Conservation (phyloP, 352 stramenopile genomes). For the Phytophthora citricola region DNA sequence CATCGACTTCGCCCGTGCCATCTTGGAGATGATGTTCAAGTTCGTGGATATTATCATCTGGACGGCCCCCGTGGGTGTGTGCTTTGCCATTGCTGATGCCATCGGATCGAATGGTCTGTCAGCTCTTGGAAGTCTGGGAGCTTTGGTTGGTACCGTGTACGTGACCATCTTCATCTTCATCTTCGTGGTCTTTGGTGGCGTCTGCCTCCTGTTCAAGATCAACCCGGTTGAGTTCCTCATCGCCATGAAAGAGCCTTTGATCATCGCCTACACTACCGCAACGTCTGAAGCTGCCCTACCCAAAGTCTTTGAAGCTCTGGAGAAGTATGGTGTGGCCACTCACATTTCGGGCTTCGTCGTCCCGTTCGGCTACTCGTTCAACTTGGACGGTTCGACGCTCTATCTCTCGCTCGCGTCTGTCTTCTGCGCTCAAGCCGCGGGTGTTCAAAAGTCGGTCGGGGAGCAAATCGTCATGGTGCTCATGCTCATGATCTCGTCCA, state of each 20-base stretch:
- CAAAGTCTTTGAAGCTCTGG: conserved; percentile 65
- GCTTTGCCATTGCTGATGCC: conserved; percentile 58
- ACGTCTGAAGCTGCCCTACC: conserved; percentile 61
- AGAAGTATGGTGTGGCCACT: conserved; percentile 56
- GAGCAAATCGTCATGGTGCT: conserved; percentile 71
- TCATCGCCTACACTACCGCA: conserved; percentile 71
- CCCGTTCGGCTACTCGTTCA: conserved; percentile 73
- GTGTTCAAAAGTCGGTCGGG: conserved; percentile 51
- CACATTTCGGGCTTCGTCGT: conserved; percentile 67
- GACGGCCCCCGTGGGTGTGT: conserved; percentile 63
- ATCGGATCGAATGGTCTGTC: conserved; percentile 60
- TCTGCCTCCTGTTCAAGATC: conserved; percentile 61
- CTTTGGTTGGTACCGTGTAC: conserved; percentile 56
- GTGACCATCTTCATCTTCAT: conserved; percentile 57
- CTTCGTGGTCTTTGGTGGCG: conserved; percentile 49
- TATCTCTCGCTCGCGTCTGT: conserved; percentile 57
- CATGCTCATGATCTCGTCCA: conserved; percentile 67
- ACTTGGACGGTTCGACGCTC: conserved; percentile 60
- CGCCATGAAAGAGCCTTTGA: conserved; percentile 56
- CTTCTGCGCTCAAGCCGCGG: conserved; percentile 63
- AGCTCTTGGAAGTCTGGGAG: conserved; percentile 43
- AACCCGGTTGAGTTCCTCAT: conserved; percentile 49
- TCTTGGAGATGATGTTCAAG: conserved; percentile 77
- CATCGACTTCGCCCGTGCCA: conserved; percentile 43
- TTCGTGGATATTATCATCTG: conserved; percentile 75